A percentile compares a stretch with the other conserved stretches of the same genome.
These are phyloP conservation scores for Candida yuanshanica DNA, from an alignment of 805 yeast genomes.

Conservation along the genomic window DNA sequence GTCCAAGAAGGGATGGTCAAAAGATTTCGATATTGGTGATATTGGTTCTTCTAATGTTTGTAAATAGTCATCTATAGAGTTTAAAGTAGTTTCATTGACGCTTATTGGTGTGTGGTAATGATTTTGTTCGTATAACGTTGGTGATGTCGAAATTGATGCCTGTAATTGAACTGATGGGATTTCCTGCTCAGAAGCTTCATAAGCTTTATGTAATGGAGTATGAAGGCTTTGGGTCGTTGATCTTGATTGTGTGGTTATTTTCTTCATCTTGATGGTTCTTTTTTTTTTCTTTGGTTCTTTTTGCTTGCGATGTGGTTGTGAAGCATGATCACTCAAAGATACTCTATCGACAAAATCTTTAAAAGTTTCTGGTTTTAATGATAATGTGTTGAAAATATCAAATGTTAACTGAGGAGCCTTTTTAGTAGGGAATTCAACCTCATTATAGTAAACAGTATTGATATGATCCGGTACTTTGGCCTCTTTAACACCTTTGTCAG, in stretches of 20 bases:
- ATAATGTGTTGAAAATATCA: conserved; percentile 15
- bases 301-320: background rate
- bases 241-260: background rate
- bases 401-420: background rate
- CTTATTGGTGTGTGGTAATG: background rate
- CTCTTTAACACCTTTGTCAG: background rate
- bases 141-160: conserved; percentile 3
- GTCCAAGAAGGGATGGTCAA: too few relatives aligned
- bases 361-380: conserved; percentile 13
- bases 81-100: conserved; percentile 3
- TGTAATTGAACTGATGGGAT: conserved; percentile 3
- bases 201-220: background rate
- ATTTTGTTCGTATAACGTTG: conserved; percentile 1
- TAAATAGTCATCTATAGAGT: conserved; percentile 2
- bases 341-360: conserved; percentile 16
- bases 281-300: conserved; percentile 8
- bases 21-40: background rate
- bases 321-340: conserved; percentile 3
- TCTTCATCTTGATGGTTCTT: conserved; percentile 19
- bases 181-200: background rate
- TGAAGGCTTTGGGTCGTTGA: background rate
- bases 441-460: background rate
- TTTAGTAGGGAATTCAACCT: background rate
- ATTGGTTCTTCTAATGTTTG: background rate
- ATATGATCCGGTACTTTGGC: too few relatives aligned